phyloP scores from a whole-genome alignment of 2,329 filamentous ascomycete genomes.

The Trichophyton schoenleinii region DNA sequence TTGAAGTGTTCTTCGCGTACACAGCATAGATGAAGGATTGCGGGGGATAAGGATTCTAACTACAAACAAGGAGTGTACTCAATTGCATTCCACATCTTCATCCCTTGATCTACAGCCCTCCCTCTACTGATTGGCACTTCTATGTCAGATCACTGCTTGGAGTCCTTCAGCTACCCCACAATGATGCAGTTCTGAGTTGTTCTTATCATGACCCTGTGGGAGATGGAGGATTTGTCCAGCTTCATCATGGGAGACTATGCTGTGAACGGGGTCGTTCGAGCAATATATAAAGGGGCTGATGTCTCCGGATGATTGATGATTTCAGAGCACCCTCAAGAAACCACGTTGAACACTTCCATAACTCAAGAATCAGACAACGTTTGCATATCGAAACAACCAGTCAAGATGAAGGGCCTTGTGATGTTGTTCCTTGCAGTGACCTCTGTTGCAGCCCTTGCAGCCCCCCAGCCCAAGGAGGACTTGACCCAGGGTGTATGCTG shows the following conservation, averaged over 20 bases:
- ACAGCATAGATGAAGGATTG: background rate
- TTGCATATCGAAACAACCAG: background rate
- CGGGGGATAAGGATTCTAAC: background rate
- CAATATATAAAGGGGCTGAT: background rate
- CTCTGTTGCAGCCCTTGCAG: slow-evolving; percentile 2
- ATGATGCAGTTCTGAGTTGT: background rate
- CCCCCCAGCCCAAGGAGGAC: background rate
- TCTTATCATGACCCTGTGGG: background rate
- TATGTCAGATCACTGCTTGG: background rate
- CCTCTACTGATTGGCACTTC: background rate
- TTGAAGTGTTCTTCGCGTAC: background rate
- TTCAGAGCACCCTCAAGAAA: background rate
- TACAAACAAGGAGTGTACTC: background rate
- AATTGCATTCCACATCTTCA: background rate
- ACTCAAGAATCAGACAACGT: background rate
- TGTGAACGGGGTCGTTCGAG: background rate
- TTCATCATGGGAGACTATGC: background rate
- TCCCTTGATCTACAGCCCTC: background rate
- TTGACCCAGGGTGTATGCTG: slow-evolving; percentile 2
- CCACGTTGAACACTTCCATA: background rate
- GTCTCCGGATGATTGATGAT: background rate
- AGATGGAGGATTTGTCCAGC: background rate
- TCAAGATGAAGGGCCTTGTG: slow-evolving; percentile 6
- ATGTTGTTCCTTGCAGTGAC: slow-evolving; percentile 5
- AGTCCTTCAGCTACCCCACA: background rate